Percentiles rank a stretch among this genome's conserved stretches.
Evolutionary conservation across 345 rosid genomes (phyloP).

Genomic region (Corchorus olitorius): DNA sequence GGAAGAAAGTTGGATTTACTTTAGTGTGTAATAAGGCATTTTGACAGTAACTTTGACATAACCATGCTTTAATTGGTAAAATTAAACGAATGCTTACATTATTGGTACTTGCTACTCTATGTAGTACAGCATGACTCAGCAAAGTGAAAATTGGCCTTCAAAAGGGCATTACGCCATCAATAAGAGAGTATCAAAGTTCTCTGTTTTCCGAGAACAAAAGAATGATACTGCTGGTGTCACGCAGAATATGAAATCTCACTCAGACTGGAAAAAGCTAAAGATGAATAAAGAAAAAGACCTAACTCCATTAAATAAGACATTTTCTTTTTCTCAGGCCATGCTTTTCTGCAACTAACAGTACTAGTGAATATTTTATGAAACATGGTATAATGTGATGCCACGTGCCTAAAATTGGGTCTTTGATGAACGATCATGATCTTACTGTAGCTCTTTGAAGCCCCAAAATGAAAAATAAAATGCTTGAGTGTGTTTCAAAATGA

Average conservation of each 20-base stretch:
- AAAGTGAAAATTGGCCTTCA: background rate
- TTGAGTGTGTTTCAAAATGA: background rate
- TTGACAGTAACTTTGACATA: background rate
- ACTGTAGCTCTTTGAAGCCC: background rate
- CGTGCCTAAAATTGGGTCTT: background rate
- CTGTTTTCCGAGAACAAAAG: conserved; percentile 22
- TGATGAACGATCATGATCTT: no score
- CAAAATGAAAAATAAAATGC: background rate
- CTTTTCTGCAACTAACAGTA: background rate
- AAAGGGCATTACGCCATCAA: conserved; percentile 13
- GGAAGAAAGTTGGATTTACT: background rate
- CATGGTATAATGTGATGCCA: background rate
- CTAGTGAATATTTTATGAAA: background rate
- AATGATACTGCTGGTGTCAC: conserved; percentile 29
- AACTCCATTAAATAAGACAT: conserved; percentile 7
- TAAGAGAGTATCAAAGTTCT: conserved; percentile 11
- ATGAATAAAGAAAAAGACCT: background rate
- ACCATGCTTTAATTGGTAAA: background rate
- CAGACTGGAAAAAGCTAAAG: background rate
- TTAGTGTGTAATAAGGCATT: background rate
- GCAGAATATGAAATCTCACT: conserved; percentile 15
- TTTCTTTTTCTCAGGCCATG: background rate
- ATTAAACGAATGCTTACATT: no score
- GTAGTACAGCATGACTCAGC: conserved; percentile 11
- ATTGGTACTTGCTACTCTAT: background rate